These are phyloP conservation scores for Inga oerstediana DNA, from an alignment of 306 rosid genomes.

Conservation along the genomic window DNA sequence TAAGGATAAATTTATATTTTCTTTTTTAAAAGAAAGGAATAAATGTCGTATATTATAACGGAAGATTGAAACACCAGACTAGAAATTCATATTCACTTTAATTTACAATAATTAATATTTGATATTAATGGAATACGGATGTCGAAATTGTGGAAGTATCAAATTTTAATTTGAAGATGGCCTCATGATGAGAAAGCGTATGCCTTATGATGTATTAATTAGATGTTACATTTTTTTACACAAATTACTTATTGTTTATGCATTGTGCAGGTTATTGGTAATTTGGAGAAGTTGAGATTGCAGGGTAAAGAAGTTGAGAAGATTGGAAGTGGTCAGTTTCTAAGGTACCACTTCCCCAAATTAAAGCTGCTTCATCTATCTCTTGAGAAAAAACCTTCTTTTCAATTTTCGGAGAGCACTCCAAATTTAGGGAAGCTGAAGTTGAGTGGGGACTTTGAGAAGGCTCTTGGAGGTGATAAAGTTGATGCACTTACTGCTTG, in stretches of 20 bases:
- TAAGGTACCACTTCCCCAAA: neutral
- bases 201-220: neutral
- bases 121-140: neutral
- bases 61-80: neutral
- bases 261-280: neutral
- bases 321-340: neutral
- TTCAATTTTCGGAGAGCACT: neutral
- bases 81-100: neutral
- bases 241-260: neutral
- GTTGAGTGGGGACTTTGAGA: neutral
- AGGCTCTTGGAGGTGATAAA: neutral
- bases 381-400: accelerated
- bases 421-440: neutral
- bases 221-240: no score
- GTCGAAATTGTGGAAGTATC: neutral
- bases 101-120: neutral
- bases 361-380: neutral
- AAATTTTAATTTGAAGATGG: neutral
- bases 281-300: neutral
- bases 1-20: neutral
- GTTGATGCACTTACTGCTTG: neutral
- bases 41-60: neutral
- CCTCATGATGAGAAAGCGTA: neutral
- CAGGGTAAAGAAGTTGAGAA: neutral
- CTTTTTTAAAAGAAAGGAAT: neutral